Evolutionary conservation across 192 early-diverging fungal species (phyloP).

Genomic region (Powellomyces hirtus): DNA sequence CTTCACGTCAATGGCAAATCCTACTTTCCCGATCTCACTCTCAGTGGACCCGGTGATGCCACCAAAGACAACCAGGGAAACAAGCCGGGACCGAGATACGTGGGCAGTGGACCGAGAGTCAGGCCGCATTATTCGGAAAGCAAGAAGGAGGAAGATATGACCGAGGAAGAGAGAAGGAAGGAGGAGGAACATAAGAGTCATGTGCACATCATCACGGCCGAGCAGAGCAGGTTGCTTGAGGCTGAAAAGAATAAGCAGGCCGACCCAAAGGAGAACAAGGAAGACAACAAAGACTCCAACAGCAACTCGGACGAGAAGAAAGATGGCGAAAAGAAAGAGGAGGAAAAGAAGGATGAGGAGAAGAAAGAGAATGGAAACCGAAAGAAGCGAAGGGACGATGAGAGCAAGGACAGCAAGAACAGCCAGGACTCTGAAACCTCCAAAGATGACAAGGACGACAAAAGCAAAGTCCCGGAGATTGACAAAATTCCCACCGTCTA

Average conservation of each 20-base stretch:
- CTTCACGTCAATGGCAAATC: slow-evolving; percentile 8
- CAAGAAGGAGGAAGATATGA: neutral
- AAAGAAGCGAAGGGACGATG: neutral
- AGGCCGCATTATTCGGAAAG: too few relatives aligned
- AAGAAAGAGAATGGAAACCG: neutral
- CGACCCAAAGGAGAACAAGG: neutral
- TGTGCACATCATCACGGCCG: neutral
- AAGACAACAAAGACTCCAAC: neutral
- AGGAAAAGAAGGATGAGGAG: neutral
- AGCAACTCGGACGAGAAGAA: neutral
- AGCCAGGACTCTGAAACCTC: neutral
- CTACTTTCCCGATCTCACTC: slow-evolving; percentile 17
- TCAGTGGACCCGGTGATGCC: slow-evolving; percentile 13
- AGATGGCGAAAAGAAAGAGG: neutral
- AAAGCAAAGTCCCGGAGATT: neutral
- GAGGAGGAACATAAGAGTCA: neutral
- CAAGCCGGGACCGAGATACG: neutral
- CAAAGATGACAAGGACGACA: neutral
- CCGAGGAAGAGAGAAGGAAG: neutral
- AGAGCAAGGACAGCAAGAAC: neutral
- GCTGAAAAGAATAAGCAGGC: neutral
- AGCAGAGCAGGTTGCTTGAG: too few relatives aligned
- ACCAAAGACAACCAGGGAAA: neutral
- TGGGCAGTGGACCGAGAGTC: neutral
- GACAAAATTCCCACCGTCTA: neutral